Conservation (phyloP, 176 grass and related monocot species). For the Cymbopogon citratus region DNA sequence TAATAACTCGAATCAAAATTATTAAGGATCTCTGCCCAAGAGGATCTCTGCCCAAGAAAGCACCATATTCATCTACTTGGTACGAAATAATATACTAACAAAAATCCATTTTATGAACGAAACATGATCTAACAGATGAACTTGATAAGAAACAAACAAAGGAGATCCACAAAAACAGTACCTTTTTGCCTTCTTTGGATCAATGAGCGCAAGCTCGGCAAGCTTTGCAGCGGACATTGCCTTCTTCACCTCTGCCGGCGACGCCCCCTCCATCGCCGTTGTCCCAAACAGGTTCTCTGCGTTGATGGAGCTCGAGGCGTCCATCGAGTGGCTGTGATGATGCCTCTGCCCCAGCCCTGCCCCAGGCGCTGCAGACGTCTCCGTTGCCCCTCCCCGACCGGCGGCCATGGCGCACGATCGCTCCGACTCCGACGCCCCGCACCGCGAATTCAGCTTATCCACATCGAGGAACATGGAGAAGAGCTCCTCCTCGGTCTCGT, state of each 20-base stretch:
- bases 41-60: neutral
- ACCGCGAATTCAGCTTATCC: conserved; percentile 54
- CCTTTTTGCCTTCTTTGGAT: conserved; percentile 86
- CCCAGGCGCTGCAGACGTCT: neutral
- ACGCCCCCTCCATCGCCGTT: conserved; percentile 38
- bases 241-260: conserved; percentile 48
- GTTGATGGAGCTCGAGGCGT: conserved; percentile 45
- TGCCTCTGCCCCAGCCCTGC: conserved; percentile 38
- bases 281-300: conserved; percentile 42
- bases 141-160: neutral
- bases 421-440: conserved; percentile 37
- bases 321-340: conserved; percentile 70
- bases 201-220: conserved; percentile 64
- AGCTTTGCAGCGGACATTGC: conserved; percentile 63
- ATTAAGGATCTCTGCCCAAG: neutral
- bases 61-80: neutral
- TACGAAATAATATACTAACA: neutral
- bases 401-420: conserved; percentile 20
- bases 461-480: conserved; percentile 59
- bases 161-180: conserved; percentile 3
- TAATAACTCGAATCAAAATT: neutral
- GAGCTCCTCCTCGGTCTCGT: conserved; percentile 67
- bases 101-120: neutral
- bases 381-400: neutral
- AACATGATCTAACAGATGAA: neutral